Conservation (phyloP, 805 yeast species). For the Jamesozyma hellenica region DNA sequence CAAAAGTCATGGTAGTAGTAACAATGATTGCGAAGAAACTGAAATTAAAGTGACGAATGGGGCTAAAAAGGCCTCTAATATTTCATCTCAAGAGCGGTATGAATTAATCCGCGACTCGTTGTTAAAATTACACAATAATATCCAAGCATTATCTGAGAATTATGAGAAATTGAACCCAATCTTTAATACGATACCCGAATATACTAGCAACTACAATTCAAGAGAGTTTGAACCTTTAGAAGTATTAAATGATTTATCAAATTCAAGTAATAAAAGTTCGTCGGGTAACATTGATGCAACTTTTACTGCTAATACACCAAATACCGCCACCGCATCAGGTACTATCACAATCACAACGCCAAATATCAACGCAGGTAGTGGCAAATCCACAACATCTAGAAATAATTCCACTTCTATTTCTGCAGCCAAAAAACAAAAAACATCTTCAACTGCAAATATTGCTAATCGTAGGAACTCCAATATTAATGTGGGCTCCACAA, state of each 20-base stretch:
- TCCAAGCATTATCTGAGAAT: conserved; percentile 19
- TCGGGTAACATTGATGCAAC: neutral
- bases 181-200: conserved; percentile 20
- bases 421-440: neutral
- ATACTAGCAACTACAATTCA: conserved; percentile 11
- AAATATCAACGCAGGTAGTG: neutral
- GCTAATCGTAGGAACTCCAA: conserved; percentile 2
- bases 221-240: conserved; percentile 21
- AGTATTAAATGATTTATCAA: conserved; percentile 6
- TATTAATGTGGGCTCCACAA: neutral
- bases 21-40: neutral
- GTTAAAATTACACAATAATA: conserved; percentile 13
- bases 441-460: conserved; percentile 2
- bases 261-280: neutral
- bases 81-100: conserved; percentile 16
- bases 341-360: neutral
- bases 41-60: neutral
- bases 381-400: neutral
- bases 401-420: neutral
- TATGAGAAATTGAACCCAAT: conserved; percentile 18
- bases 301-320: neutral
- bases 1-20: conserved; percentile 1
- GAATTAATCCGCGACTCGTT: conserved; percentile 12
- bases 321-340: neutral
- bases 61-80: neutral